Evolutionary conservation across 306 rosid genomes (phyloP), one percentile per base, ranked within the genome.

Genomic region (Vachellia pachyceras): DNA sequence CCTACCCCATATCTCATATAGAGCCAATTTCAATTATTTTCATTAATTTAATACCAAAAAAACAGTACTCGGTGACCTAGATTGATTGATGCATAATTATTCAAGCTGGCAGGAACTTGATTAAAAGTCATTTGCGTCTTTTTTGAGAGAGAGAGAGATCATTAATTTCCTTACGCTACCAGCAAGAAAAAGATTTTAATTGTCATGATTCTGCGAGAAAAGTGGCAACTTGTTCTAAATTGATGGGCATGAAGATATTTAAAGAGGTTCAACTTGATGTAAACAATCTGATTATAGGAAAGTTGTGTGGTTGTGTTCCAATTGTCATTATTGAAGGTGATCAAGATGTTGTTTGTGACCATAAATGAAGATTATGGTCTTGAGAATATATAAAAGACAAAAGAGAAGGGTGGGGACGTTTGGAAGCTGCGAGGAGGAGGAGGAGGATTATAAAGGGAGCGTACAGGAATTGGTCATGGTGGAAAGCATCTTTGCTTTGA

Each of bases 221-320:
- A 73, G 50, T 37, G 54, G 61, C 69, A 84, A 84, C 46, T 69
- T 79, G 61, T 25, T 74, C 67, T 68, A 69, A 69, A 75, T 18
- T 69, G 39, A 74, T 50, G 41, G 74, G 35, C 83, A 73, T 50
- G n/a, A n/a, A 29, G 23, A 68, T 67, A 50, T 18, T n/a, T 36
- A 73, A 85, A 74, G 76, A 49, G 58, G 15, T 66, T 72, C 77
- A 78, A 78, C 33, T 65, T 49, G 79, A 37, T 50, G 42, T 46
- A 80, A 50, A 72, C 70, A 46, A 72, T 47, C 29, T 41, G 63
- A 20, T 20, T 1, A 18, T 39, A 33, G 75, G 20, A 52, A 72
- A 54, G n/a, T 77, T 15, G 54, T 23, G 15, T 13, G 0, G 52
- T 64, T 15, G 46, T 44, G 42, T 57, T 68, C 66, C 72, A 69